Evolutionary conservation across 352 stramenopile genomes (phyloP), one percentile per base, ranked within the genome.

Genomic region (Plasmopara muralis): DNA sequence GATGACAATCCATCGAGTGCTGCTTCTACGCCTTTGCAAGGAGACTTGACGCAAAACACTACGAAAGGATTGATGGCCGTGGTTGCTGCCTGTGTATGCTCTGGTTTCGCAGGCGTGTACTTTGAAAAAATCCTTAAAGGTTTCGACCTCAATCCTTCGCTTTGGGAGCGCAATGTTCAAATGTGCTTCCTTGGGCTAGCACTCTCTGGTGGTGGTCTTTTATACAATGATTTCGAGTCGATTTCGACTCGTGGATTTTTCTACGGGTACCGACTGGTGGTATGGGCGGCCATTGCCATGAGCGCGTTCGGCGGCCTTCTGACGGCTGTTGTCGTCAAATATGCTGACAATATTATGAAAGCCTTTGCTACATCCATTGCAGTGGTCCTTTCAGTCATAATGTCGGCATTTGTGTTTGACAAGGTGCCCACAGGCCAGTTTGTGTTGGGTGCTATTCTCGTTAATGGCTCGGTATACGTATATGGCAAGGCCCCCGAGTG

Each of bases 91-190:
- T 90, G 80, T 43, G 65, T 89, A 33, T 89, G 79, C 65, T 93
- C 83, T 45, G 83, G 83, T 30, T 89, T 93, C 53, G 83, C 83
- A 0, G 83, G 80, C 16, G 83, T 90, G 9, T 93, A 93, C 67
- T 90, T 91, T 67, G 83, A 93, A 47, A 86, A 87, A 57, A 90
- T 93, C 45, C 72, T 93, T 25, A 93, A 93, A 68, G 72, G 70
- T 44, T 42, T 60, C 4, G 67, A 70, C 29, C 72, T 67, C 14
- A 86, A 78, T 42, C 70, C 71, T 8, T 76, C 83, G 18, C 60
- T 93, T 15, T 90, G 83, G 83, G 81, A 93, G 41, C 81, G 80
- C 43, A 93, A 93, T 51, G 69, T 90, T 41, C 83, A 93, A 44
- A 87, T 93, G 76, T 81, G 80, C 13, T 62, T 88, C 42, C 77